These are phyloP conservation scores for Nakaseomyces bracarensis DNA, from an alignment of 1,139 yeast species.

Conservation along the genomic window DNA sequence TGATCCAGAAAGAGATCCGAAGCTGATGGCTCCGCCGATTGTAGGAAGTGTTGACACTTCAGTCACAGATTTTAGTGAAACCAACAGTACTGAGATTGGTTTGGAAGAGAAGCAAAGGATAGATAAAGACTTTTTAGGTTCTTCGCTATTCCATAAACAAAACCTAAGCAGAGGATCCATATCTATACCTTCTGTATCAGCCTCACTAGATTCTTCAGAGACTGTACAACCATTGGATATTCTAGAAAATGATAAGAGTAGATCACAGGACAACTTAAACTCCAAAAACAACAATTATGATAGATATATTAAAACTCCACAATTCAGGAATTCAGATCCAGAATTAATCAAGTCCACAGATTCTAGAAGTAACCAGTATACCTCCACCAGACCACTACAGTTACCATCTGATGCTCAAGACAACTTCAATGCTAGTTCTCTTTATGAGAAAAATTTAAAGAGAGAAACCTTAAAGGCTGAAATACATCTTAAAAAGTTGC, in stretches of 20 bases:
- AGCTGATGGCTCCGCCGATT: slow-evolving; percentile 2
- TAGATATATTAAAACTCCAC: background rate
- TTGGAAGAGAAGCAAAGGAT: background rate
- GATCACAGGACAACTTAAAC: background rate
- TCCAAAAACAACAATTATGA: background rate
- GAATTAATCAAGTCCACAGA: background rate
- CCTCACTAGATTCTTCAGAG: background rate
- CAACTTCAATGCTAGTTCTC: background rate
- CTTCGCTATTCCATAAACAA: slow-evolving; percentile 1
- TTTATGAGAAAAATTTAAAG: slow-evolving; percentile 8
- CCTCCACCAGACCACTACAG: background rate
- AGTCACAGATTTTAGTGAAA: background rate
- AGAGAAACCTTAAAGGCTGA: slow-evolving; percentile 24
- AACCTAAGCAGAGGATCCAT: background rate
- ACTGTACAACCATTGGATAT: background rate
- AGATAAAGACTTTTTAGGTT: background rate
- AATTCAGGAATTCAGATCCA: slow-evolving; percentile 3
- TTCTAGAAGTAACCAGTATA: background rate
- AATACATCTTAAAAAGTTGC: slow-evolving; percentile 28
- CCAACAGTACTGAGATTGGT: background rate
- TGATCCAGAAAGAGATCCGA: background rate
- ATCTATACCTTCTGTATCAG: background rate
- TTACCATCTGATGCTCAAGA: background rate
- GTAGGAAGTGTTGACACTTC: slow-evolving; percentile 2
- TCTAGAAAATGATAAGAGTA: background rate